Percentiles rank a stretch among this genome's conserved stretches.
Conservation (phyloP, 2,329 filamentous ascomycete genomes). For the Ascochyta rabiei region DNA sequence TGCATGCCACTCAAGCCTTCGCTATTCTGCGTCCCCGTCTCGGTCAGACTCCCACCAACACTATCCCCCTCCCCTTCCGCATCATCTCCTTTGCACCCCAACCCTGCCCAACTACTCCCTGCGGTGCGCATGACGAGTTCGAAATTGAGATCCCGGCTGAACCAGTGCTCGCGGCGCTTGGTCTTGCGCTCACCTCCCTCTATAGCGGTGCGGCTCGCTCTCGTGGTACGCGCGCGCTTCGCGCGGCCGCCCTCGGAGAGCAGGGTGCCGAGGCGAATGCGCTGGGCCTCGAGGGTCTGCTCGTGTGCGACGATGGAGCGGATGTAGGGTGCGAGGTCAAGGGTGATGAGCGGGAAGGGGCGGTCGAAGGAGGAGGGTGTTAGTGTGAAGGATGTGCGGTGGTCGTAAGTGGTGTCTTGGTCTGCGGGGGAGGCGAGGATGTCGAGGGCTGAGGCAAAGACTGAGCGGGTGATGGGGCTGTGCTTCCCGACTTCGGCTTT, state of each 20-base stretch:
- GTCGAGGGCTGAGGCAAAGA: conserved; percentile 59
- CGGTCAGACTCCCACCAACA: not conserved
- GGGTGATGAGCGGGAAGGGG: conserved; percentile 66
- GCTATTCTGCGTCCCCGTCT: conserved; percentile 5
- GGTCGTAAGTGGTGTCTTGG: conserved; percentile 36
- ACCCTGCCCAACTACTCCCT: conserved; percentile 49
- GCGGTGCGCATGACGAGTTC: conserved; percentile 68
- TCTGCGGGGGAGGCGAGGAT: conserved; percentile 49
- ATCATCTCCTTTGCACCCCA: conserved; percentile 31
- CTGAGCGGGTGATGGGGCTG: conserved; percentile 39
- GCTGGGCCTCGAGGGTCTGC: conserved; percentile 69
- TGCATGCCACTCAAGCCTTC: too few relatives aligned
- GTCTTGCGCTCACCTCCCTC: conserved; percentile 73
- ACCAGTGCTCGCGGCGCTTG: conserved; percentile 75
- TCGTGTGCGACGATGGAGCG: conserved; percentile 83
- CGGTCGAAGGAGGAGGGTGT: conserved; percentile 79
- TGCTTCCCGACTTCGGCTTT: conserved; percentile 26
- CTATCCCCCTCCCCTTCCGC: not conserved
- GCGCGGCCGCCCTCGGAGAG: conserved; percentile 62
- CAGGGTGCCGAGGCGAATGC: conserved; percentile 66
- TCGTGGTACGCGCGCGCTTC: conserved; percentile 72
- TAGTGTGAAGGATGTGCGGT: conserved; percentile 53
- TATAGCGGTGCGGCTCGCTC: conserved; percentile 75
- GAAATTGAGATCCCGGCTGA: conserved; percentile 66
- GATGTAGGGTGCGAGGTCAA: conserved; percentile 90